phyloP scores from a whole-genome alignment of 2,329 filamentous ascomycete species.

The Akanthomyces lecanii region DNA sequence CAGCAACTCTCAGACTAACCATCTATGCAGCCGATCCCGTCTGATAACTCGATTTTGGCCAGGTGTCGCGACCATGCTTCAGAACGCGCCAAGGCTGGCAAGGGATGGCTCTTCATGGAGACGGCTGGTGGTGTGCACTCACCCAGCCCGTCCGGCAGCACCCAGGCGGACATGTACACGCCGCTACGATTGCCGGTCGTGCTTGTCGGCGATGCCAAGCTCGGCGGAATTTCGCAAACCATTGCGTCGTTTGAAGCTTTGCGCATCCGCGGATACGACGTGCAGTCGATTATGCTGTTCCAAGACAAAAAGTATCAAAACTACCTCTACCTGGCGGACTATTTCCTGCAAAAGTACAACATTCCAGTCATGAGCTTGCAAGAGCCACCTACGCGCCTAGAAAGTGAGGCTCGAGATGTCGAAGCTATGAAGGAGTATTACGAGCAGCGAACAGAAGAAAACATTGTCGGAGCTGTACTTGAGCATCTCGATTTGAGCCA shows the following conservation, averaged over 20 bases:
- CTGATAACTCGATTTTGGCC: constrained; percentile 47
- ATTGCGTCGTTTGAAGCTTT: constrained; percentile 79
- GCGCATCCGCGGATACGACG: constrained; percentile 71
- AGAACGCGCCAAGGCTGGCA: constrained; percentile 36
- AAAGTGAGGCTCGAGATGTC: constrained; percentile 43
- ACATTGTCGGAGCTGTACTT: constrained; percentile 42
- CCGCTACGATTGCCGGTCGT: constrained; percentile 69
- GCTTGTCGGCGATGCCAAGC: constrained; percentile 67
- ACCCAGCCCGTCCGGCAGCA: constrained; percentile 68
- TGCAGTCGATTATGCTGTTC: constrained; percentile 68
- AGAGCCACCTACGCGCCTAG: constrained; percentile 50
- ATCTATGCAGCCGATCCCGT: constrained; percentile 40
- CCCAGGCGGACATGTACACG: constrained; percentile 74
- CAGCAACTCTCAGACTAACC: constrained; percentile 13
- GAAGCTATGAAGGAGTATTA: constrained; percentile 64
- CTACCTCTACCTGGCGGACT: constrained; percentile 60
- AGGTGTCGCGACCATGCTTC: constrained; percentile 44
- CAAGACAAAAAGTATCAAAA: constrained; percentile 63
- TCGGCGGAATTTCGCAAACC: constrained; percentile 77
- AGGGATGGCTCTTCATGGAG: constrained; percentile 67
- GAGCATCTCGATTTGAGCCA: constrained; percentile 51
- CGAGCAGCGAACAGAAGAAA: constrained; percentile 36
- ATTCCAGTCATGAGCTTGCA: constrained; percentile 56
- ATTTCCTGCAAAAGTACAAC: constrained; percentile 57
- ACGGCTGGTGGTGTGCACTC: constrained; percentile 81